phyloP scores from a whole-genome alignment of 495 filamentous ascomycete genomes.

The Sphaerosporella brunnea region DNA sequence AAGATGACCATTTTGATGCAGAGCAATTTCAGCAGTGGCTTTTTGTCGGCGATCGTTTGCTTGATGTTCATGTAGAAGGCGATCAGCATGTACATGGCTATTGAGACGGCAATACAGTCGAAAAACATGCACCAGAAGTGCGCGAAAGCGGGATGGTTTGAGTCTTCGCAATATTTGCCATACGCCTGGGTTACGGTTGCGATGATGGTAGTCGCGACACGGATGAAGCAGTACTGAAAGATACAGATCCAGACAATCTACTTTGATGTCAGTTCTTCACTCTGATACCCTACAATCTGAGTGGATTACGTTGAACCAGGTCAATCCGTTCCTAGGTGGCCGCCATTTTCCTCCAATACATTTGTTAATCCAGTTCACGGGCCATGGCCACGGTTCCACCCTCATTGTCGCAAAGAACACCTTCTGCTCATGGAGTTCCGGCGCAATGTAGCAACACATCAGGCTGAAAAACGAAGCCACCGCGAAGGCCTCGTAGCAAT shows the following conservation, averaged over 20 bases:
- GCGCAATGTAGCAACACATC: slow-evolving; percentile 66
- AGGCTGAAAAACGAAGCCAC: slow-evolving; percentile 85
- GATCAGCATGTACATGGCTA: slow-evolving; percentile 86
- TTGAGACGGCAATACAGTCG: slow-evolving; percentile 53
- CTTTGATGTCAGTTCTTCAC: too few relatives aligned
- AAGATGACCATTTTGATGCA: slow-evolving; percentile 92
- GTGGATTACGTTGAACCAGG: slow-evolving; percentile 88
- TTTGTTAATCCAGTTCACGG: slow-evolving; percentile 48
- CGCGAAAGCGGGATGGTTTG: slow-evolving; percentile 56
- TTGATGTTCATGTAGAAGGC: slow-evolving; percentile 74
- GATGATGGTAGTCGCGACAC: slow-evolving; percentile 66
- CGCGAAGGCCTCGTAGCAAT: slow-evolving; percentile 86
- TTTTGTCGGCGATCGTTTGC: slow-evolving; percentile 46
- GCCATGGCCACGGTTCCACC: slow-evolving; percentile 58
- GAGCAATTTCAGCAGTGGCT: slow-evolving; percentile 64
- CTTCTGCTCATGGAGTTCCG: slow-evolving; percentile 68
- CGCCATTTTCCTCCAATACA: slow-evolving; percentile 53
- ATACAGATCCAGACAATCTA: slow-evolving; percentile 73
- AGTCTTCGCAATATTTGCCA: slow-evolving; percentile 58
- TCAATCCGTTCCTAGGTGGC: slow-evolving; percentile 64
- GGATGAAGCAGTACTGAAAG: slow-evolving; percentile 81
- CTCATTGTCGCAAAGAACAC: slow-evolving; percentile 60
- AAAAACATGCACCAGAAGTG: slow-evolving; percentile 70
- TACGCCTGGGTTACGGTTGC: slow-evolving; percentile 54
- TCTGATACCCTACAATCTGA: too few relatives aligned